These are phyloP conservation scores for Hymenoscyphus scutula DNA, from an alignment of 2,329 filamentous ascomycete genomes.

Conservation along the genomic window DNA sequence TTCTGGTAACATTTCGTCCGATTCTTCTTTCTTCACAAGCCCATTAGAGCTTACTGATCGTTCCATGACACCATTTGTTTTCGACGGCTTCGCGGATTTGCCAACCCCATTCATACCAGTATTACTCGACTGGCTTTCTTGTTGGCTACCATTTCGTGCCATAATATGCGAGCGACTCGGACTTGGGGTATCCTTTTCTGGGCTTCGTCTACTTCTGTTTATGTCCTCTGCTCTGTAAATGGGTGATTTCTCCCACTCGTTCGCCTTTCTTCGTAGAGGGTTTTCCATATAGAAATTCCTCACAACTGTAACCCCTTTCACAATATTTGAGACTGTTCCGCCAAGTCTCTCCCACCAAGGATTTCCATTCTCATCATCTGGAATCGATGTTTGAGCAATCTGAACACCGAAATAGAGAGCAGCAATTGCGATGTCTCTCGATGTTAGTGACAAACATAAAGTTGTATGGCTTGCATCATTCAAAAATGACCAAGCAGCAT, in stretches of 20 bases:
- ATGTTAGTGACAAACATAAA: conserved; percentile 76
- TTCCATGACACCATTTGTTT: conserved; percentile 12
- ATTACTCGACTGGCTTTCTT: conserved; percentile 14
- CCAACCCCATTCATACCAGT: conserved; percentile 10
- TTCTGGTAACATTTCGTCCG: conserved; percentile 4
- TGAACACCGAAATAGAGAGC: conserved; percentile 84
- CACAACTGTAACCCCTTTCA: conserved; percentile 73
- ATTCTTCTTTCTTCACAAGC: background rate
- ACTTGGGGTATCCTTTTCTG: conserved; percentile 22
- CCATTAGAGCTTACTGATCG: conserved; percentile 6
- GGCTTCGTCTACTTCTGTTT: conserved; percentile 28
- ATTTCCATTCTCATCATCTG: conserved; percentile 68
- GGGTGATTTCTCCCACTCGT: conserved; percentile 29
- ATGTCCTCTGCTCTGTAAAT: conserved; percentile 28
- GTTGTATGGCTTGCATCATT: conserved; percentile 86
- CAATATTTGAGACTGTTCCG: conserved; percentile 68
- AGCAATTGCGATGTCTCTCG: conserved; percentile 77
- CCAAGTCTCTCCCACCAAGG: conserved; percentile 86
- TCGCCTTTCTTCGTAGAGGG: conserved; percentile 47
- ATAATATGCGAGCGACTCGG: conserved; percentile 16
- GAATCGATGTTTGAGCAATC: conserved; percentile 69
- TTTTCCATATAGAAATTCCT: conserved; percentile 66
- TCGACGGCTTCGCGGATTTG: conserved; percentile 5
- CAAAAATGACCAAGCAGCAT: conserved; percentile 89
- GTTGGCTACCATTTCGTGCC: conserved; percentile 15